Percentiles rank a stretch among this genome's conserved stretches.
phyloP scores from a whole-genome alignment of 2,329 filamentous ascomycete species.

The Stagonosporopsis rhizophila region DNA sequence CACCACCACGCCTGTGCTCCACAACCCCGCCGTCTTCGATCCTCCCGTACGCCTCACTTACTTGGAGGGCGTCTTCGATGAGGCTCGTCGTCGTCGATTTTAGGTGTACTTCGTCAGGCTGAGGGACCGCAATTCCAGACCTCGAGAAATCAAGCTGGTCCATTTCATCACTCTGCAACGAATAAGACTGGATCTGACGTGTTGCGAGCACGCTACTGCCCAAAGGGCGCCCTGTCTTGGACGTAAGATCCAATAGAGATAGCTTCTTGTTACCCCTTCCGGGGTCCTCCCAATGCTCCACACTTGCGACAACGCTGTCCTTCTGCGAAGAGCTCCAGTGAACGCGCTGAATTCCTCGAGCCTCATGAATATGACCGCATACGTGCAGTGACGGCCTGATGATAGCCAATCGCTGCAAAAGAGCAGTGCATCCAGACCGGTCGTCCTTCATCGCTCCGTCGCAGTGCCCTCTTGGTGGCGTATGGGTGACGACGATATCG shows the following conservation, averaged over 20 bases:
- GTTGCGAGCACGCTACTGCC: conserved; percentile 34
- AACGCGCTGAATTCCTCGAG: conserved; percentile 68
- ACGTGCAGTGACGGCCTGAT: conserved; percentile 70
- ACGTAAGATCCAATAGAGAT: conserved; percentile 68
- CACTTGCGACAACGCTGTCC: conserved; percentile 30
- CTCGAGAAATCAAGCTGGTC: conserved; percentile 28
- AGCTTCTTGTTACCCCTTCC: conserved; percentile 65
- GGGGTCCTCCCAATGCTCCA: conserved; percentile 66
- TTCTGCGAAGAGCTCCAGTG: conserved; percentile 60
- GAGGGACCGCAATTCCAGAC: conserved; percentile 18
- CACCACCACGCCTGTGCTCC: conserved; percentile 31
- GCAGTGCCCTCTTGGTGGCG: conserved; percentile 67
- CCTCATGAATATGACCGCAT: conserved; percentile 76
- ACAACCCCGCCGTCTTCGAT: conserved; percentile 29
- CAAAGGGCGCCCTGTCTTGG: conserved; percentile 37
- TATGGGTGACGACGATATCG: conserved; percentile 75
- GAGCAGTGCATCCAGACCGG: conserved; percentile 65
- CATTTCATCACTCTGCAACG: conserved; percentile 15
- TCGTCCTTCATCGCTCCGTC: conserved; percentile 53
- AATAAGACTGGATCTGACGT: conserved; percentile 35
- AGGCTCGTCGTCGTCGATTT: conserved; percentile 32
- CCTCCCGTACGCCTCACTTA: conserved; percentile 32
- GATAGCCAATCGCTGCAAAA: conserved; percentile 64
- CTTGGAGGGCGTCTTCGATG: conserved; percentile 23
- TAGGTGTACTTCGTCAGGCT: conserved; percentile 31